phyloP scores from a whole-genome alignment of 108 stramenopile species.

The Bacterosira constricta region DNA sequence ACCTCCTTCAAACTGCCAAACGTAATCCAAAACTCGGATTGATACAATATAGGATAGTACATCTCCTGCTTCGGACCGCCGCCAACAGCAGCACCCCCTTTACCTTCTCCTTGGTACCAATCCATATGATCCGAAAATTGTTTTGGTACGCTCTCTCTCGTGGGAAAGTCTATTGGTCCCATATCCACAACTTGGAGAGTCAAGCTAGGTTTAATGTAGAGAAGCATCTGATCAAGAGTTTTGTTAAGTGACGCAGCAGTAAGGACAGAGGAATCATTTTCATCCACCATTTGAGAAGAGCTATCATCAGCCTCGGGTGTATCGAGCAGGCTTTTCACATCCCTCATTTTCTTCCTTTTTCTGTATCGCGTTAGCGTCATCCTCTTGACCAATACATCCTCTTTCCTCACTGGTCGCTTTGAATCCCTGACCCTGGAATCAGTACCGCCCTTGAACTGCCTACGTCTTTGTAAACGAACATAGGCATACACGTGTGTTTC shows the following conservation, averaged over 20 bases:
- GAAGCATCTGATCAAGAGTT: conserved; percentile 51
- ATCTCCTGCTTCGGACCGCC: background rate
- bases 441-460: background rate
- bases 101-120: conserved; percentile 38
- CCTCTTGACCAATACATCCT: conserved; percentile 47
- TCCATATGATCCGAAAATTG: conserved; percentile 54
- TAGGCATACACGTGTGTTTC: conserved; percentile 51
- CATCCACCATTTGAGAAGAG: no score
- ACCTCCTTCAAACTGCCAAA: conserved; percentile 56
- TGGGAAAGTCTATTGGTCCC: conserved; percentile 32
- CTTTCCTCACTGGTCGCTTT: conserved; percentile 21
- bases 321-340: conserved; percentile 51
- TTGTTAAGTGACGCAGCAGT: conserved; percentile 48
- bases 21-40: conserved; percentile 78
- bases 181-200: conserved; percentile 60
- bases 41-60: conserved; percentile 71
- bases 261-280: conserved; percentile 27
- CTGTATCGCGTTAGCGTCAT: conserved; percentile 46
- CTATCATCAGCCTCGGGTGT: background rate
- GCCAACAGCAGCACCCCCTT: background rate
- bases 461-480: conserved; percentile 41
- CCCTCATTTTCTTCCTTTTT: conserved; percentile 49
- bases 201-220: conserved; percentile 55
- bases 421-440: background rate
- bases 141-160: conserved; percentile 30